These are phyloP conservation scores for Saururus chinensis DNA, from an alignment of 164 flowering plant genomes.

Conservation along the genomic window DNA sequence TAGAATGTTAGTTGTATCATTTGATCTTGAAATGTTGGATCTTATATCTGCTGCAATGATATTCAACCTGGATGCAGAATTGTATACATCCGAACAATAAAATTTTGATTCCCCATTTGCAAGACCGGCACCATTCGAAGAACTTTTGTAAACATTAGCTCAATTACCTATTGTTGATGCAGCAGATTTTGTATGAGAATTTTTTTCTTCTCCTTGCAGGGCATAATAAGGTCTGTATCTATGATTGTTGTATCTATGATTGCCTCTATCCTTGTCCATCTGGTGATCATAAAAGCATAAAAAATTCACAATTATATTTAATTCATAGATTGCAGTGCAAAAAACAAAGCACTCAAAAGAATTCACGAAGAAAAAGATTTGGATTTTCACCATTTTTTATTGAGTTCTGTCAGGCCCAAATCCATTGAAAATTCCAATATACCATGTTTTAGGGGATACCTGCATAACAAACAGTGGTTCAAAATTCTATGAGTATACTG, in stretches of 20 bases:
- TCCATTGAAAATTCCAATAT: slow-evolving; percentile 84
- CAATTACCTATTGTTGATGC: slow-evolving; percentile 6
- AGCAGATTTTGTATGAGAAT: neutral
- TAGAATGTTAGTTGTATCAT: slow-evolving; percentile 15
- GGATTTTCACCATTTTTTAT: slow-evolving; percentile 60
- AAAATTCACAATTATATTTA: neutral
- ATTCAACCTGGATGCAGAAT: slow-evolving; percentile 29
- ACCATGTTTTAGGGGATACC: slow-evolving; percentile 81
- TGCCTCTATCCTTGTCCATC: slow-evolving; percentile 12
- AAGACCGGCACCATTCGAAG: slow-evolving; percentile 30
- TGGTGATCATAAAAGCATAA: slow-evolving; percentile 3
- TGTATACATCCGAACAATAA: slow-evolving; percentile 42
- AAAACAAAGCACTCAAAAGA: neutral
- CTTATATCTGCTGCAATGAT: slow-evolving; percentile 32
- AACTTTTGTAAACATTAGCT: slow-evolving; percentile 34
- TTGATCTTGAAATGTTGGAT: slow-evolving; percentile 17
- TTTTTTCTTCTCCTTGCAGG: slow-evolving; percentile 1
- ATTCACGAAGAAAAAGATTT: slow-evolving; percentile 2
- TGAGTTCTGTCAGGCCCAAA: slow-evolving; percentile 78
- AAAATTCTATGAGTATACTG: neutral
- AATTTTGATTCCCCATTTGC: slow-evolving; percentile 30
- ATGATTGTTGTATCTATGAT: neutral
- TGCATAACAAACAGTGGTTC: slow-evolving; percentile 19
- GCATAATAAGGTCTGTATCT: slow-evolving; percentile 1
- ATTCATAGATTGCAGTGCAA: neutral